phyloP scores from a whole-genome alignment of 345 rosid genomes.

The Salix suchowensis region DNA sequence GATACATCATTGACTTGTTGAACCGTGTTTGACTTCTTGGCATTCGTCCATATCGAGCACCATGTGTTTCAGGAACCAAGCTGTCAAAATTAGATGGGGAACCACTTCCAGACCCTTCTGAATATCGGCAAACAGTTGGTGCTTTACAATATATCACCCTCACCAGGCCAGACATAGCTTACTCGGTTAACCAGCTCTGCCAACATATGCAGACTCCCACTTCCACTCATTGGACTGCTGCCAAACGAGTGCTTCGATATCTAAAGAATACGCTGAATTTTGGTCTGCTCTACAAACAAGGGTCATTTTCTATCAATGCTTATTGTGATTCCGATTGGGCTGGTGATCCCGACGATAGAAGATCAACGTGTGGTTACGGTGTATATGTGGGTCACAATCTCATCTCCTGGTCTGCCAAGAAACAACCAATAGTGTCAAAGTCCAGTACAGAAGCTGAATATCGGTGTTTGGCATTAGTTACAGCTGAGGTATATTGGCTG shows the following conservation, averaged over 20 bases:
- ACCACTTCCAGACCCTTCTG: neutral
- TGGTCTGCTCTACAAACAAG: neutral
- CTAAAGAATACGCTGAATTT: neutral
- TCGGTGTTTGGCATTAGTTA: neutral
- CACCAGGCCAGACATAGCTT: neutral
- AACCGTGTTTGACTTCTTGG: neutral
- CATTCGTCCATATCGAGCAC: neutral
- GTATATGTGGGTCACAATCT: neutral
- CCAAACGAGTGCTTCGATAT: neutral
- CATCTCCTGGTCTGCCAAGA: neutral
- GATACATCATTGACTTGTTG: neutral
- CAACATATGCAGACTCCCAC: neutral
- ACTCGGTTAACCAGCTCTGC: too few relatives aligned
- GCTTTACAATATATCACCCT: neutral
- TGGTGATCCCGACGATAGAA: rapidly evolving
- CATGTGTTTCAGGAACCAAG: neutral
- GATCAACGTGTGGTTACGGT: neutral
- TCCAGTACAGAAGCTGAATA: neutral
- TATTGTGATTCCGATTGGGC: neutral
- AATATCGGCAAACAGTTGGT: neutral
- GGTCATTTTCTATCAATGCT: neutral
- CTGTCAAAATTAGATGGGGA: neutral
- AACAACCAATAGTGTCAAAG: neutral
- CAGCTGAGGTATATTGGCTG: too few relatives aligned
- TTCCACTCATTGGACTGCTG: neutral